Evolutionary conservation across 371 early-diverging fungal species (phyloP), one percentile per base, ranked within the genome.

Genomic region (Fennellomyces sp.): DNA sequence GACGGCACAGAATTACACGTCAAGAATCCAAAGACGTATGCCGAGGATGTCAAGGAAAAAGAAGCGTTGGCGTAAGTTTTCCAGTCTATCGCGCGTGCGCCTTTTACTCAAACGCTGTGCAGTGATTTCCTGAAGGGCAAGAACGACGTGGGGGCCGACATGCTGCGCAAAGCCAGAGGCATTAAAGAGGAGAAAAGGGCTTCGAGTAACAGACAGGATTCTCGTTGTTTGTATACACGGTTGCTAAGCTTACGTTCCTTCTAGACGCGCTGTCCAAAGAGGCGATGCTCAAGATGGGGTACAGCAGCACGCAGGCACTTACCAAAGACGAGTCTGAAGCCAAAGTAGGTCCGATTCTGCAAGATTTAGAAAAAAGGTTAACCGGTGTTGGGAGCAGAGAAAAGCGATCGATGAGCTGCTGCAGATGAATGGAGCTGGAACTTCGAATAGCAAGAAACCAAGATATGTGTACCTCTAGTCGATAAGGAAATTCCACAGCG

Each of bases 61-160:
- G 19, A 58, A 39, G 48, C 21, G 13, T 53, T 27, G 50, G 17
- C 54, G 61, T 61, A 48, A 61, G 54, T 47, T n/a, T 41, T 11
- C 21, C 1, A 17, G 5, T 49, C 21, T 23, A 15, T 26, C 15
- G 50, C 8, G 5, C 6, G 26, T n/a, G 5, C 25, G 5, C 4
- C 8, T 25, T 49, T n/a, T 49, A n/a, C 29, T 3, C 23, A 26
- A 13, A 4, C 15, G n/a, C 21, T 27, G 15, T 23, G 26, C 36
- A 78, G 78, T 42, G 59, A 75, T 53, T 69, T 73, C 41, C 59
- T 78, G 39, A 58, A 64, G 25, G 75, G 71, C 6, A 66, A 60
- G 48, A 64, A 52, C 27, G 78, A 78, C 58, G 60, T 69, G 47
- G 78, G 78, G 35, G 72, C 78, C 52, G 60, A 69, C 54, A 75